Evolutionary conservation across 2,329 filamentous ascomycete genomes (phyloP).

Genomic region (Dothideomycetes sp.): DNA sequence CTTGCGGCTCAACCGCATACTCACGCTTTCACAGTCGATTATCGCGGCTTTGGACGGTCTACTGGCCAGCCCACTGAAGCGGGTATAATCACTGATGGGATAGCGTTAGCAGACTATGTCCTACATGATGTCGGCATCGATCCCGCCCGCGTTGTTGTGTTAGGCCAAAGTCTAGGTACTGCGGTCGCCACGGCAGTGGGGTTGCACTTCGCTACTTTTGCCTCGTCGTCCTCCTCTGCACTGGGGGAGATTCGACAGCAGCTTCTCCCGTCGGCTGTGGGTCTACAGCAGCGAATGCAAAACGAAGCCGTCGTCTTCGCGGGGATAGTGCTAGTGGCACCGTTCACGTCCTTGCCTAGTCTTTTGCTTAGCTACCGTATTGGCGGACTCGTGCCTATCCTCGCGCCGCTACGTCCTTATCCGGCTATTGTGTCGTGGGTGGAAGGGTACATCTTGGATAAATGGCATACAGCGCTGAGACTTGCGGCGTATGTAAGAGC

Average conservation of each 20-base stretch:
- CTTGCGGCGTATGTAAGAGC: slow-evolving; percentile 52
- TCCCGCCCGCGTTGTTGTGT: slow-evolving; percentile 61
- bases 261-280: slow-evolving; percentile 2
- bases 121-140: slow-evolving; percentile 53
- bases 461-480: slow-evolving; percentile 63
- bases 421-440: slow-evolving; percentile 54
- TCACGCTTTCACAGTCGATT: slow-evolving; percentile 82
- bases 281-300: background rate
- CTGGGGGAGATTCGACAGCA: no score
- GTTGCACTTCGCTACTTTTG: slow-evolving; percentile 52
- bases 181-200: slow-evolving; percentile 67
- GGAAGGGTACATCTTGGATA: slow-evolving; percentile 58
- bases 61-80: slow-evolving; percentile 70
- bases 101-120: slow-evolving; percentile 62
- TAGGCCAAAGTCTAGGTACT: slow-evolving; percentile 83
- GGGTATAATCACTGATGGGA: slow-evolving; percentile 70
- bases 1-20: slow-evolving; percentile 61
- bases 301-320: slow-evolving; percentile 51
- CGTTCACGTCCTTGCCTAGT: slow-evolving; percentile 63
- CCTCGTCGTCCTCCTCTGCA: no score
- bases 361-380: slow-evolving; percentile 70
- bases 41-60: slow-evolving; percentile 76
- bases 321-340: slow-evolving; percentile 66
- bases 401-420: slow-evolving; percentile 62
- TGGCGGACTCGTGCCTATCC: slow-evolving; percentile 64